Percentiles rank a stretch among this genome's conserved stretches.
phyloP scores from a whole-genome alignment of 2,329 filamentous ascomycete species.

The Emydomyces testavorans region DNA sequence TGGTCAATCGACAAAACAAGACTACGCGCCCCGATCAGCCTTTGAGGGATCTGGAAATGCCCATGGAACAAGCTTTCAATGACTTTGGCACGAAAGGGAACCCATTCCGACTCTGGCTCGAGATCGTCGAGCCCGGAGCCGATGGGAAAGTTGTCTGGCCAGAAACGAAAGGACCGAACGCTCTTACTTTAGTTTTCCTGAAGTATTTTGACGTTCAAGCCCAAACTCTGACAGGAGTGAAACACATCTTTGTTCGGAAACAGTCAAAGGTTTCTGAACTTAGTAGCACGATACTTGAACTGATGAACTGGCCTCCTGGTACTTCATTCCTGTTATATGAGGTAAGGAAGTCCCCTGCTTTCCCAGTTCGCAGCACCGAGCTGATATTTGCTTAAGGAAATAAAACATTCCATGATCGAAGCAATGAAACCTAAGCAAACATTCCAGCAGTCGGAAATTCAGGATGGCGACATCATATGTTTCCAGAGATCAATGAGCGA shows the following conservation, averaged over 20 bases:
- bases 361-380: not conserved
- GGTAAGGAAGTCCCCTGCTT: constrained; percentile 31
- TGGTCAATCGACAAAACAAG: constrained; percentile 98
- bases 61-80: constrained; percentile 60
- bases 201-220: constrained; percentile 77
- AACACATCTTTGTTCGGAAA: constrained; percentile 77
- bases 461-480: constrained; percentile 93
- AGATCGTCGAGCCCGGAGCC: constrained; percentile 57
- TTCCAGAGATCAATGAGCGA: constrained; percentile 59
- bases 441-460: constrained; percentile 80
- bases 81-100: constrained; percentile 54
- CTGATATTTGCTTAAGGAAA: constrained; percentile 48
- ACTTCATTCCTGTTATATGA: constrained; percentile 68
- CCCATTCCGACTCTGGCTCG: constrained; percentile 72
- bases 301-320: constrained; percentile 77
- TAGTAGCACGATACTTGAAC: constrained; percentile 60
- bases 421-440: constrained; percentile 82
- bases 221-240: constrained; percentile 64
- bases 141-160: constrained; percentile 63
- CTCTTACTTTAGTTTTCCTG: constrained; percentile 70
- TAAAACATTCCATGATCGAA: constrained; percentile 97
- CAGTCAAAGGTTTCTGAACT: constrained; percentile 82
- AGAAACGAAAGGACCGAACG: constrained; percentile 33
- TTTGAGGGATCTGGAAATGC: constrained; percentile 64
- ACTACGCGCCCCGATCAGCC: constrained; percentile 84